phyloP scores from a whole-genome alignment of 2,329 filamentous ascomycete genomes.

The Colletotrichum siamense region DNA sequence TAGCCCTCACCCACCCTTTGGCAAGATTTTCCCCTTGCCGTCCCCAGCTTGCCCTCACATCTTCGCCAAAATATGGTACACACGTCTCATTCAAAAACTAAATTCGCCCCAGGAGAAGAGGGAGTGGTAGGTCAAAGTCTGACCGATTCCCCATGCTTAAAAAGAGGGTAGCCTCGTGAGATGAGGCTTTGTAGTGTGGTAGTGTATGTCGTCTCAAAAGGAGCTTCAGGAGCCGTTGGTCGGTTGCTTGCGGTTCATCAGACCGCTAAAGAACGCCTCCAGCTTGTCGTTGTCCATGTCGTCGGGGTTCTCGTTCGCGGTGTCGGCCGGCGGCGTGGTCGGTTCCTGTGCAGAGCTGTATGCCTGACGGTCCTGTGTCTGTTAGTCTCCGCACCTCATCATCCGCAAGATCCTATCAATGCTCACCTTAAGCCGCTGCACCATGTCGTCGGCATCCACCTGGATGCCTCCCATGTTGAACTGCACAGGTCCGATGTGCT shows the following conservation, averaged over 20 bases:
- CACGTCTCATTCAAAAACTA: not conserved
- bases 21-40: not conserved
- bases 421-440: conserved; percentile 79
- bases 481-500: conserved; percentile 92
- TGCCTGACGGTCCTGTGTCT: conserved; percentile 59
- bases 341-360: conserved; percentile 53
- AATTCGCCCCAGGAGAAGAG: not conserved
- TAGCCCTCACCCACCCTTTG: not conserved
- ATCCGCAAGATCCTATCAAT: conserved; percentile 13
- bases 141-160: not conserved
- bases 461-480: conserved; percentile 99
- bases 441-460: conserved; percentile 92
- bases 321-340: conserved; percentile 37
- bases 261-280: conserved; percentile 63
- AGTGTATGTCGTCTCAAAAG: not conserved
- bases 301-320: conserved; percentile 38
- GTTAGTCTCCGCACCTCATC: conserved; percentile 23
- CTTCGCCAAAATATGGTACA: not conserved
- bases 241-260: conserved; percentile 59
- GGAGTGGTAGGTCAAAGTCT: not conserved
- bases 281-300: conserved; percentile 62
- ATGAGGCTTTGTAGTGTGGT: not conserved
- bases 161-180: not conserved
- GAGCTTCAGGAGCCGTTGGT: conserved; percentile 2
- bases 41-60: not conserved